phyloP scores from a whole-genome alignment of 495 filamentous ascomycete species.

The Penicillium maclennaniae region DNA sequence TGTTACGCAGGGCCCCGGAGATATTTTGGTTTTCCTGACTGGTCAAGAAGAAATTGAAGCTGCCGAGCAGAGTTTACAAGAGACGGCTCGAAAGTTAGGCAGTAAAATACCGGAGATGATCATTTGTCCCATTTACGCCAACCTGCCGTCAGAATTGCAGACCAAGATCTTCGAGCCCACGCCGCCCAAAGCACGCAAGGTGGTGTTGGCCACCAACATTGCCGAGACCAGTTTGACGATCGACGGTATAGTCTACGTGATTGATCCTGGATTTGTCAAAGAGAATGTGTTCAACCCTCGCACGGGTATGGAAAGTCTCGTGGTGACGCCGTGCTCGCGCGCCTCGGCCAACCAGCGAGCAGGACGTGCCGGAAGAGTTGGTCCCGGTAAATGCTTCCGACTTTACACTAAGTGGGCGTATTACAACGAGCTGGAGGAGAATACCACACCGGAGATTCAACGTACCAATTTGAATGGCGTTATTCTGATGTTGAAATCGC shows the following conservation, averaged over 20 bases:
- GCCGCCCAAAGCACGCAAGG: slow-evolving; percentile 73
- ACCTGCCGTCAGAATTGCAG: slow-evolving; percentile 80
- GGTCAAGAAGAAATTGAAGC: slow-evolving; percentile 90
- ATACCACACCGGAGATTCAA: slow-evolving; percentile 91
- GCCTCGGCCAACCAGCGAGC: slow-evolving; percentile 91
- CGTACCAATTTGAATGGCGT: slow-evolving; percentile 81
- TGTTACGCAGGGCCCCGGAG: slow-evolving; percentile 77
- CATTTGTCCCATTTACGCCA: slow-evolving; percentile 85
- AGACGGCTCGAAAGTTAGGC: slow-evolving; percentile 76
- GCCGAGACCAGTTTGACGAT: slow-evolving; percentile 88
- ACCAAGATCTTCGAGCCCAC: slow-evolving; percentile 89
- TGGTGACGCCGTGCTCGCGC: slow-evolving; percentile 89
- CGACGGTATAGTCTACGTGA: slow-evolving; percentile 87
- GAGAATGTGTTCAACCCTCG: slow-evolving; percentile 92
- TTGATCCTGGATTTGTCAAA: slow-evolving; percentile 90
- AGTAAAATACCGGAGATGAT: slow-evolving; percentile 81
- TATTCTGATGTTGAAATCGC: slow-evolving; percentile 80
- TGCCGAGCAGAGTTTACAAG: slow-evolving; percentile 73
- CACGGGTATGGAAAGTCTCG: slow-evolving; percentile 87
- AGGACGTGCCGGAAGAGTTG: slow-evolving; percentile 88
- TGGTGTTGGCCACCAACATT: slow-evolving; percentile 87
- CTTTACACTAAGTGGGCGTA: slow-evolving; percentile 94
- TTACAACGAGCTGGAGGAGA: slow-evolving; percentile 91
- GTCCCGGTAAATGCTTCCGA: slow-evolving; percentile 91
- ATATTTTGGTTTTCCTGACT: slow-evolving; percentile 87